These are phyloP conservation scores for Glycyrrhiza uralensis DNA, from an alignment of 306 rosid species.

Conservation along the genomic window DNA sequence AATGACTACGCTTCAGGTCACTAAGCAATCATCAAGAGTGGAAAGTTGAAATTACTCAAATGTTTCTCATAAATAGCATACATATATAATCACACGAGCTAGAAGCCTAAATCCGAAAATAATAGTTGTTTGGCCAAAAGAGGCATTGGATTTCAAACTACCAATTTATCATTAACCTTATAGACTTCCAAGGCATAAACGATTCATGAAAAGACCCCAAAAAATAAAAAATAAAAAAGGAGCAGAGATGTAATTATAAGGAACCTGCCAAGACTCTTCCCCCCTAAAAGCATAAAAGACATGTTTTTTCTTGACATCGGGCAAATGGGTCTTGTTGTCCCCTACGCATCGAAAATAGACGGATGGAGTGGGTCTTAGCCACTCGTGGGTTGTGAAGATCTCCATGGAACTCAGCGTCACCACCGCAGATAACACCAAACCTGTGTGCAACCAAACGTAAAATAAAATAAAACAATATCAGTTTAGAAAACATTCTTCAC, in stretches of 20 bases:
- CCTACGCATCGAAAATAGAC: slow-evolving; percentile 73
- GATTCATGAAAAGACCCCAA: background rate
- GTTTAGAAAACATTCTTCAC: background rate
- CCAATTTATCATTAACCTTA: background rate
- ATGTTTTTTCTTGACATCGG: slow-evolving; percentile 57
- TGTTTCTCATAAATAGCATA: background rate
- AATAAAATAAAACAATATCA: no score
- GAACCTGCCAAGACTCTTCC: slow-evolving; percentile 98
- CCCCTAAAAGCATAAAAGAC: slow-evolving; percentile 60
- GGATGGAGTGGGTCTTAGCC: slow-evolving; percentile 48
- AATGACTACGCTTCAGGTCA: slow-evolving; percentile 6
- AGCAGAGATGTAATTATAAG: background rate
- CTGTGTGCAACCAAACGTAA: slow-evolving; percentile 40
- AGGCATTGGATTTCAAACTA: background rate
- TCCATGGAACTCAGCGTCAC: slow-evolving; percentile 69
- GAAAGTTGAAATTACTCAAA: background rate
- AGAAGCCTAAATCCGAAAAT: background rate
- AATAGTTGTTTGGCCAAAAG: background rate
- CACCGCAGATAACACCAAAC: slow-evolving; percentile 48
- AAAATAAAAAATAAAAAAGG: background rate
- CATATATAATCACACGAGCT: background rate
- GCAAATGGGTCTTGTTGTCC: slow-evolving; percentile 63
- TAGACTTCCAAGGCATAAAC: background rate
- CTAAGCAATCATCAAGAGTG: background rate
- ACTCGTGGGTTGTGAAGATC: slow-evolving; percentile 71